Base-by-base conservation (phyloP, 192 early-diverging fungal species). In the Podila horticola region DNA sequence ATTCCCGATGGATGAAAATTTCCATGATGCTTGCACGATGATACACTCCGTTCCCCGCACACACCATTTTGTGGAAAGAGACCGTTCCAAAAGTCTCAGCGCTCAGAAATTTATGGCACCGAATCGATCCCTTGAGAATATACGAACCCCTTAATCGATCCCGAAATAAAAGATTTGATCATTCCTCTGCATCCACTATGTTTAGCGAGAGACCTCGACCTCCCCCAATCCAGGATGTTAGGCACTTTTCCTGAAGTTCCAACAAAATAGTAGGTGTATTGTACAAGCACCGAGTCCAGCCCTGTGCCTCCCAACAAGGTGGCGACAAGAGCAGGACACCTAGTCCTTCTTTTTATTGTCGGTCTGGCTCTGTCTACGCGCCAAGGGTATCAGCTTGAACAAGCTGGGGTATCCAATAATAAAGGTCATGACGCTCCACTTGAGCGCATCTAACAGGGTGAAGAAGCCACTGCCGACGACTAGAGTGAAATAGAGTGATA, bases 391-490 rank as follows among this genome's bases (percentile, higher is more conserved):
- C 29, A 81, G 5, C 20, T 58, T n/a, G 48, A 59, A 51, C 7
- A 69, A 48, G 28, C 26, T 48, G 5, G 65, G 62, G 57, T 65
- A 81, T 8, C 77, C 77, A 64, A 73, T 69, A 9, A 73, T 26
- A 12, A 73, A 19, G n/a, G 67, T 30, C 12, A 34, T 11, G 8
- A 73, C 51, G 6, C 10, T 22, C 77, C 77, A 81, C 29, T 69
- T 71, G 5, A 68, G 13, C 4, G 68, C 31, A 30, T 81, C 60
- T 4, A 38, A 6, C 0, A 51, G 5, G 7, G 51, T 41, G 26
- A 81, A 81, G 49, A 81, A 73, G 9, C 58, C 71, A 9, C 33
- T 45, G 2, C 77, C 71, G 15, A 81, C 77, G 0, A 81, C 49
- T 0, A 67, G 50, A 1, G 77, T 73, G 34, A 81, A 66, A 34